Percentiles rank a stretch among this genome's conserved stretches.
Conservation (phyloP, 1,284 basidiomycete genomes). For the Ganoderma lingzhi region DNA sequence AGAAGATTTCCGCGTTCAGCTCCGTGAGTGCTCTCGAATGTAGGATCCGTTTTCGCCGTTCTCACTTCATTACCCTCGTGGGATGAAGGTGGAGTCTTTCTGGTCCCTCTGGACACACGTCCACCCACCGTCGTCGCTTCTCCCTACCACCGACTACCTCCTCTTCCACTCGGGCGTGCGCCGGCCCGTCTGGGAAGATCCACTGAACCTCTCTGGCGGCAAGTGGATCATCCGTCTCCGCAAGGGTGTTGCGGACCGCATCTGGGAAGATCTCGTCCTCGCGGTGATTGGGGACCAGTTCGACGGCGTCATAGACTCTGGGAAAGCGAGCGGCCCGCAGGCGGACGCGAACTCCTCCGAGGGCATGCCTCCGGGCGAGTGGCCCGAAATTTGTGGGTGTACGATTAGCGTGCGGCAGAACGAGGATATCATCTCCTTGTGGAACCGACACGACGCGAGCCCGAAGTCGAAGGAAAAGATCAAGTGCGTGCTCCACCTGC, state of each 20-base stretch:
- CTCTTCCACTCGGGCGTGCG: slow-evolving; percentile 85
- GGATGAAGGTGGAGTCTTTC: slow-evolving; percentile 76
- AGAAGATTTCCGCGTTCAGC: slow-evolving; percentile 80
- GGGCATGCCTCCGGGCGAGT: slow-evolving; percentile 45
- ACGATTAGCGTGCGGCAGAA: slow-evolving; percentile 85
- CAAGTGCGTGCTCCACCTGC: slow-evolving; percentile 54
- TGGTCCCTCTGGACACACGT: slow-evolving; percentile 88
- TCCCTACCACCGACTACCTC: slow-evolving; percentile 85
- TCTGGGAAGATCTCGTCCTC: slow-evolving; percentile 86
- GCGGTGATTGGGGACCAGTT: slow-evolving; percentile 85
- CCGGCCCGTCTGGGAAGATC: slow-evolving; percentile 92
- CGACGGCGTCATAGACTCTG: slow-evolving; percentile 54
- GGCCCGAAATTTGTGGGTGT: slow-evolving; percentile 85
- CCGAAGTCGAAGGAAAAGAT: slow-evolving; percentile 75
- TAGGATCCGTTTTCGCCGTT: slow-evolving; percentile 5
- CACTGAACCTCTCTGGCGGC: slow-evolving; percentile 85
- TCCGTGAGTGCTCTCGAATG: slow-evolving; percentile 57
- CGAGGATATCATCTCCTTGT: slow-evolving; percentile 84
- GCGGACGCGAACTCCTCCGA: slow-evolving; percentile 16
- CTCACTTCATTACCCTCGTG: background rate
- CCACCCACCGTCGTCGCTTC: slow-evolving; percentile 72
- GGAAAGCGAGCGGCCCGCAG: slow-evolving; percentile 35
- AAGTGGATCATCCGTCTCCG: slow-evolving; percentile 91
- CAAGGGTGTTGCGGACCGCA: slow-evolving; percentile 81
- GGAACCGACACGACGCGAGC: slow-evolving; percentile 79